These are phyloP conservation scores for Cladosporium oxysporum DNA, from an alignment of 2,329 filamentous ascomycete species.

Conservation along the genomic window DNA sequence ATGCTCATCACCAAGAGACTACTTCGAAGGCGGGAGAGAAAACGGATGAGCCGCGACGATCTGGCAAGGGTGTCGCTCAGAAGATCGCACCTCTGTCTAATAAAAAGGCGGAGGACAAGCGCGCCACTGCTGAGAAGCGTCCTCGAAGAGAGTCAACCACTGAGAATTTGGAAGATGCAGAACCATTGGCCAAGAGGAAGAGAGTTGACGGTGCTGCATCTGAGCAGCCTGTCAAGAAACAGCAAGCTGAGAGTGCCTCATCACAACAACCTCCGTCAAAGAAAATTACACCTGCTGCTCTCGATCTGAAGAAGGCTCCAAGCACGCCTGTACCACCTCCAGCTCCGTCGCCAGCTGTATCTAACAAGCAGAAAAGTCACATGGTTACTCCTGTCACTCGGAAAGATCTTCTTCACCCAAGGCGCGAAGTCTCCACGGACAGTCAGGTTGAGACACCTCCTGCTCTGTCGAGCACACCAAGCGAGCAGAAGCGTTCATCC, in stretches of 20 bases:
- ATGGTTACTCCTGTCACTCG: constrained; percentile 31
- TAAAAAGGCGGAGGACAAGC: constrained; percentile 12
- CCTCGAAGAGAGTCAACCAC: constrained; percentile 17
- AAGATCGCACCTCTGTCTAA: constrained; percentile 28
- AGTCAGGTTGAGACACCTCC: constrained; percentile 27
- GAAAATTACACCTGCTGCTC: constrained; percentile 16
- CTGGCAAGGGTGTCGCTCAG: constrained; percentile 35
- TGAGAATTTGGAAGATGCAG: background rate
- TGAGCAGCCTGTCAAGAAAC: constrained; percentile 5
- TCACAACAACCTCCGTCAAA: constrained; percentile 8
- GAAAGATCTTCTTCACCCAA: constrained; percentile 33
- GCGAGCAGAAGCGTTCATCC: constrained; percentile 17
- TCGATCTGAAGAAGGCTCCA: constrained; percentile 7
- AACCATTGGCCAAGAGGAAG: constrained; percentile 31
- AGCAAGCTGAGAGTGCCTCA: constrained; percentile 7
- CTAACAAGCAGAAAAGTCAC: constrained; percentile 28
- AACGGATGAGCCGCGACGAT: background rate
- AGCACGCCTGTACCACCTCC: constrained; percentile 19
- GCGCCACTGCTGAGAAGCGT: background rate
- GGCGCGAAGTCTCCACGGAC: constrained; percentile 28
- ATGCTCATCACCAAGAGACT: constrained; percentile 22
- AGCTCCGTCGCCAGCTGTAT: constrained; percentile 10
- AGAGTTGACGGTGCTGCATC: constrained; percentile 23
- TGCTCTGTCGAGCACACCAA: constrained; percentile 29
- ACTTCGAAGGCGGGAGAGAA: constrained; percentile 23